Base-by-base conservation (phyloP, 148 eudicot genomes). In the Rheum nobile region DNA sequence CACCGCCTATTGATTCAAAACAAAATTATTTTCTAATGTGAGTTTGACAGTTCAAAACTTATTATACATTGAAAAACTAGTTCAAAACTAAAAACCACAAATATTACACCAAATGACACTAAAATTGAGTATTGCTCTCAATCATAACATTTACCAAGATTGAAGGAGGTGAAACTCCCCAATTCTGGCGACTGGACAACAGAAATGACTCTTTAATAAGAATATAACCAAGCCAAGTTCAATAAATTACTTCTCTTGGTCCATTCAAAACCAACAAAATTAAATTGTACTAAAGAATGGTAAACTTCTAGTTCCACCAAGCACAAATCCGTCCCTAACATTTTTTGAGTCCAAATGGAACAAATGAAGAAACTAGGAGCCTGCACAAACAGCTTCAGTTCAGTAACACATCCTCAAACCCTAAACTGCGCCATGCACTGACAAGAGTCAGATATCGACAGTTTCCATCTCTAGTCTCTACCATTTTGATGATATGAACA, bases 401-500 rank as follows among this genome's bases (percentile, higher is more conserved):
- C 3, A 65, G 39, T 65, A 65, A 32, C 32, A 14, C 38, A 65
- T 34, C n/a, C n/a, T n/a, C 38, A 29, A 31, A 13, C 68, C 68
- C 68, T 63, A 29, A 22, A 55, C 63, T 55, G 31, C 24, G n/a
- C 47, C 19, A 43, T 11, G 16, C 54, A 26, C 63, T 55, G 63
- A 63, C 68, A 31, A 63, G 31, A 63, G 68, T 16, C 68, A 34
- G 69, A 39, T 67, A 52, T 71, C 77, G 44, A 80, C 67, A 74
- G 76, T 67, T 77, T 79, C 39, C 74, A 73, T 73, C 44, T 73
- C 80, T 61, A 43, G 29, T 55, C 71, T 46, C 35, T 44, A 65
- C 21, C 70, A 65, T 65, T n/a, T 59, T 32, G 70, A 65, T 13
- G 70, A 65, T 65, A 77, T 73, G 72, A 80, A 83, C 78, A 75